Evolutionary conservation across 345 rosid genomes (phyloP), one percentile per base, ranked within the genome.

Genomic region (Eucalyptus globulus): DNA sequence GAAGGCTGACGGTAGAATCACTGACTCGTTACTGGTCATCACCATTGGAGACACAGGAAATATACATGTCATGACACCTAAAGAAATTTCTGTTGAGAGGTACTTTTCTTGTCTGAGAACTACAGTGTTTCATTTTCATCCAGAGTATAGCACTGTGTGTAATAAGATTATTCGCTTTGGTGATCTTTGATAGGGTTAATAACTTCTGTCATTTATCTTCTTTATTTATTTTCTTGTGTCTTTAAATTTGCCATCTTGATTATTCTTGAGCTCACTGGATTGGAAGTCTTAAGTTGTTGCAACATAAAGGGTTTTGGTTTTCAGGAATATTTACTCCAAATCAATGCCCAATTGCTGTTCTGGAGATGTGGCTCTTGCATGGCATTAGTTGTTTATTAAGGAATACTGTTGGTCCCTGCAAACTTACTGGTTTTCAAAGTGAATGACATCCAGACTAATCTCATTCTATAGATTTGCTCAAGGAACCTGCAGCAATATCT

Each of bases 21-120:
- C 96, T 97, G 91, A 89, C 95, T 92, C 95, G 93, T 62, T 95
- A 95, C 91, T 96, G 99, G 99, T 96, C 98, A 86, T 96, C 96
- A 3, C 95, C 97, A 11, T 90, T 89, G 92, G 96, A 97, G 88
- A 94, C 97, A 34, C 93, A 96, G 86, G 98, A 95, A 91, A 91
- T 96, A 80, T 95, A 80, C 34, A 2, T 93, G 69, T 88, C 58
- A 81, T 90, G 88, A 88, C 90, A 89, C 87, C 60, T 47, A 62
- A 88, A 83, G 21, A 44, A 62, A 40, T 54, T 22, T 6, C 45
- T 31, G 45, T 31, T 13, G 40, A 44, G 27, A 21, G n/a, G 76
- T n/a, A 86, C 53, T 22, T 47, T 49, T 49, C 19, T 56, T 49
- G 22, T 22, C 60, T 3, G 37, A 49, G 47, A 21, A 50, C 34